Evolutionary conservation across 225 moss, liverwort and hornwort genomes (phyloP), one percentile per base, ranked within the genome.

Genomic region (Takakia lepidozioides): DNA sequence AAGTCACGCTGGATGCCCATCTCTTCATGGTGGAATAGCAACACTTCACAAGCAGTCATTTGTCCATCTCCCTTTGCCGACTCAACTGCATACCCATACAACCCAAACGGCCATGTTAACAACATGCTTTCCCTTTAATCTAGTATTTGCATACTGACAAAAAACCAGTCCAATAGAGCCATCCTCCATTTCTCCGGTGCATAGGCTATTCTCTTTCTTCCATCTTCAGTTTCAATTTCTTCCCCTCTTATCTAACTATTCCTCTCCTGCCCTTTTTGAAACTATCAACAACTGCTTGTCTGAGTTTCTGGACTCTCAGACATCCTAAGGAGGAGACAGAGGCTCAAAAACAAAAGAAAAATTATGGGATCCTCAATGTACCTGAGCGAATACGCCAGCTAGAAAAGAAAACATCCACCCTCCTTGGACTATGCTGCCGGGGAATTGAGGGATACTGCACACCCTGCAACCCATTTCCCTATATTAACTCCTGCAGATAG

Each of bases 1-100:
- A 92, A 54, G 41, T 95, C 93, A 10, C 81, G 81, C 49, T 89
- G 93, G 27, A 95, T 87, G 24, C 89, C 84, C 93, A 95, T 95
- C 38, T 95, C 93, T 49, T 95, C 93, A 26, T 87, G 68, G 41
- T 95, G 93, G 51, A 89, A 82, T 19, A 88, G 58, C 48, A 67
- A 18, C 7, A 89, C 84, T 63, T 95, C 93, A 38, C 76, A 75
- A 10, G 74, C 56, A 5, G 82, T 76, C 29, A 62, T 38, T 29
- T 68, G 76, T 17, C 83, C 89, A 36, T 86, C 81, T 2, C 81
- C 82, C 42, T 56, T 69, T 2, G 49, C 23, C 25, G 89, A 84
- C 49, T 86, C 89, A 62, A 54, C 93, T 95, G 93, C 68, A 66
- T 29, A 11, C 49, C 7, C 19, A 52, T 38, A 28, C 41, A 26